Conservation (phyloP, 768 basidiomycete species). For the Mycena chlorophos region DNA sequence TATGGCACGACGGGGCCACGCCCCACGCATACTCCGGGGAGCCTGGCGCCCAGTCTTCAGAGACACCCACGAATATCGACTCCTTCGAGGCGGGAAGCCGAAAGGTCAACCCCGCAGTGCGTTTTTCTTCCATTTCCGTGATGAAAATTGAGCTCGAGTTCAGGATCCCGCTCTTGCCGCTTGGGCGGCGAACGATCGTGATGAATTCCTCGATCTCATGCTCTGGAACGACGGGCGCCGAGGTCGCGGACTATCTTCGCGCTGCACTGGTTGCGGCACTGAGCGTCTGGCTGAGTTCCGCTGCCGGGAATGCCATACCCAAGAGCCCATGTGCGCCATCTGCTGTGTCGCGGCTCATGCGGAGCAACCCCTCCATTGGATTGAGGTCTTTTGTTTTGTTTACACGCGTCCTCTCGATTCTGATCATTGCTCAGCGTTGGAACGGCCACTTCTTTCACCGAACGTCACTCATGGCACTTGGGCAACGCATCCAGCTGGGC, state of each 20-base stretch:
- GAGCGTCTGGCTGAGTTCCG: background rate
- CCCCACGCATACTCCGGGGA: too few relatives aligned
- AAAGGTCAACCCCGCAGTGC: too few relatives aligned
- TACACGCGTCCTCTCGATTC: background rate
- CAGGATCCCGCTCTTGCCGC: too few relatives aligned
- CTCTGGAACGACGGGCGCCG: background rate
- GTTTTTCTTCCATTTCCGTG: too few relatives aligned
- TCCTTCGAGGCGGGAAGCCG: too few relatives aligned
- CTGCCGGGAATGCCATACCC: background rate
- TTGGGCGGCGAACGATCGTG: background rate
- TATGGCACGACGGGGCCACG: too few relatives aligned
- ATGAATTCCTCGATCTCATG: background rate
- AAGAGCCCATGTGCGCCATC: background rate
- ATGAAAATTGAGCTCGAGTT: too few relatives aligned
- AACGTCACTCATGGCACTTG: slow-evolving; percentile 8
- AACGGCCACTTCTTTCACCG: background rate
- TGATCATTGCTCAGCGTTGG: background rate
- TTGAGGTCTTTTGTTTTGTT: slow-evolving; percentile 15
- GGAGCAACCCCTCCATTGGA: slow-evolving; percentile 18
- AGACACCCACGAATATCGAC: too few relatives aligned
- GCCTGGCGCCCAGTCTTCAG: too few relatives aligned
- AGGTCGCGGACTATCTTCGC: background rate
- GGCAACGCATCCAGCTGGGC: slow-evolving; percentile 26
- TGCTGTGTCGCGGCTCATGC: slow-evolving; percentile 12
- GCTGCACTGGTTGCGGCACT: background rate